phyloP scores from a whole-genome alignment of 495 filamentous ascomycete genomes.

The Trichoderma parareesei region DNA sequence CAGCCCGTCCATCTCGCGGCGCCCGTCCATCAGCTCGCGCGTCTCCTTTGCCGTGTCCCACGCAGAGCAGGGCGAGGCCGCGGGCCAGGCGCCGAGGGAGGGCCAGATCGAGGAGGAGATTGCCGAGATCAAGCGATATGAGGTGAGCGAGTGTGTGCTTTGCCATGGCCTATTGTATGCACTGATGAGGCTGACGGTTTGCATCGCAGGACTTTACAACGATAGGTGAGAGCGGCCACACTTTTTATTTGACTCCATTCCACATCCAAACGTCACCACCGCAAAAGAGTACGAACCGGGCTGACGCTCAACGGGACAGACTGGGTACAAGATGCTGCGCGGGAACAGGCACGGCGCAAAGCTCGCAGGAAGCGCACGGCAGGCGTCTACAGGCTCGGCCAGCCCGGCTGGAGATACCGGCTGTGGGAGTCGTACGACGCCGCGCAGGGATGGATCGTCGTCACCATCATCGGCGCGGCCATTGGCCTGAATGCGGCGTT shows the following conservation, averaged over 20 bases:
- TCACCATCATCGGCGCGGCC: conserved; percentile 83
- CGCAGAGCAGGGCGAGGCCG: conserved; percentile 50
- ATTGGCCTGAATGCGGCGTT: conserved; percentile 92
- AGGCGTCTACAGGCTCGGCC: conserved; percentile 66
- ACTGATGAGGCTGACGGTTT: conserved; percentile 13
- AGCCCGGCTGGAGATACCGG: conserved; percentile 72
- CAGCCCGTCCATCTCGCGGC: conserved; percentile 25
- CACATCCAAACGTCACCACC: not conserved
- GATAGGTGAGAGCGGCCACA: conserved; percentile 50
- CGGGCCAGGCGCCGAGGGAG: conserved; percentile 27
- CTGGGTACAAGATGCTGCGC: conserved; percentile 96
- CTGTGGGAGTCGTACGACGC: conserved; percentile 87
- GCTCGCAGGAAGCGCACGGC: conserved; percentile 63
- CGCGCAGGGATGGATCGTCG: conserved; percentile 96
- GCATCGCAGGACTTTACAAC: conserved; percentile 66
- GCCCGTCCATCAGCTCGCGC: conserved; percentile 59
- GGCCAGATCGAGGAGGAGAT: conserved; percentile 86
- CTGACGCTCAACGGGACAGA: conserved; percentile 35
- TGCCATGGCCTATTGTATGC: not conserved
- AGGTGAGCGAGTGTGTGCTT: conserved; percentile 38
- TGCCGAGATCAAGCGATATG: conserved; percentile 94
- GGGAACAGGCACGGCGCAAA: conserved; percentile 76
- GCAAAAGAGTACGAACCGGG: not conserved
- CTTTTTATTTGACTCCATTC: not conserved
- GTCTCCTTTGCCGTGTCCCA: conserved; percentile 62